phyloP scores from a whole-genome alignment of 2,329 filamentous ascomycete species.

The Claviceps monticola region DNA sequence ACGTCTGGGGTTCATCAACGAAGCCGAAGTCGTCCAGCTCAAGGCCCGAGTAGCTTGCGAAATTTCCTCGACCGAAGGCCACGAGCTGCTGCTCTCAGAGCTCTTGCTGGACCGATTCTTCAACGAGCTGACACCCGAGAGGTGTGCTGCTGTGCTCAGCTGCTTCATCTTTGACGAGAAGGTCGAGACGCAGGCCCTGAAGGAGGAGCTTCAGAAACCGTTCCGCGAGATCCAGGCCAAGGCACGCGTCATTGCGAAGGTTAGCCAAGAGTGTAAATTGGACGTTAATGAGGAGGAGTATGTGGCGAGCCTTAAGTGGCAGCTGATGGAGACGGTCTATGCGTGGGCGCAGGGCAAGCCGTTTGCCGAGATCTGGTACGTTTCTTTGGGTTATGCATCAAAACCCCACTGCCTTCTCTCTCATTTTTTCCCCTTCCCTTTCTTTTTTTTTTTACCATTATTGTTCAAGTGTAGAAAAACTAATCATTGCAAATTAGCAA shows the following conservation, averaged over 20 bases:
- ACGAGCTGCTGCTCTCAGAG: slow-evolving; percentile 86
- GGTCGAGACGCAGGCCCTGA: slow-evolving; percentile 61
- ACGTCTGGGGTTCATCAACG: slow-evolving; percentile 89
- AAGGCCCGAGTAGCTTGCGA: slow-evolving; percentile 97
- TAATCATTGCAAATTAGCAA: slow-evolving; percentile 43
- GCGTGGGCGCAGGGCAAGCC: slow-evolving; percentile 82
- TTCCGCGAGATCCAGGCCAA: slow-evolving; percentile 77
- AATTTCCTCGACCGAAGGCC: slow-evolving; percentile 80
- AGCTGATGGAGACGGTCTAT: slow-evolving; percentile 93
- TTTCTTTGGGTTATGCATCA: slow-evolving; percentile 11
- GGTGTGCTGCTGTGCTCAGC: slow-evolving; percentile 73
- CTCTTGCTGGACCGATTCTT: slow-evolving; percentile 96
- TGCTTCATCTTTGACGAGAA: slow-evolving; percentile 98
- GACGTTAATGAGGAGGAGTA: slow-evolving; percentile 93
- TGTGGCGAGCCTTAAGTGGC: slow-evolving; percentile 74
- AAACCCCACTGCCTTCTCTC: too few species aligned
- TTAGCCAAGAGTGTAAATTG: slow-evolving; percentile 88
- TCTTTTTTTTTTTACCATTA: background rate
- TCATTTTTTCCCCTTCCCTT: background rate
- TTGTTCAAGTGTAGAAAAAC: background rate
- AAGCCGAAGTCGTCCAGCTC: slow-evolving; percentile 85
- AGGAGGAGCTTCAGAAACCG: slow-evolving; percentile 75
- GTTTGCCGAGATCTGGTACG: slow-evolving; percentile 91
- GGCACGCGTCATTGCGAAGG: slow-evolving; percentile 78
- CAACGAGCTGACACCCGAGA: slow-evolving; percentile 82